Conservation (phyloP, 495 filamentous ascomycete species). For the Trichoderma virens region DNA sequence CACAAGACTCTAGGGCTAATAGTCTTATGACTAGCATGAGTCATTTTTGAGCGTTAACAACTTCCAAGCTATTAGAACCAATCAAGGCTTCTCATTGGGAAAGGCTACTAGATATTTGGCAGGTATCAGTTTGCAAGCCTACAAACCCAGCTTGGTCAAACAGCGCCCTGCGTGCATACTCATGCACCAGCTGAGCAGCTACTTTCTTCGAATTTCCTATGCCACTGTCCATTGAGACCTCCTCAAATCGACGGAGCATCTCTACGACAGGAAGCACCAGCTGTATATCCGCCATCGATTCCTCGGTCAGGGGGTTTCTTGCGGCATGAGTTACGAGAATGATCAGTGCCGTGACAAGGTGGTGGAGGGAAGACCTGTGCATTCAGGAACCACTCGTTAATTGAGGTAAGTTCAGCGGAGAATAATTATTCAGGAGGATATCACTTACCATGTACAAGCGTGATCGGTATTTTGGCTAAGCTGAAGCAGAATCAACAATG, state of each 20-base stretch:
- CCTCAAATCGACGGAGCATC: neutral
- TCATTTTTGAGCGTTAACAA: no score
- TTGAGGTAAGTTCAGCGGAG: neutral
- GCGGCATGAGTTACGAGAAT: neutral
- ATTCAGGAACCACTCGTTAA: neutral
- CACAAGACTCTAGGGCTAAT: no score
- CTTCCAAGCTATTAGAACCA: neutral
- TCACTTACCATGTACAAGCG: neutral
- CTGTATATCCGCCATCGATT: neutral
- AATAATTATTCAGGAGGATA: neutral
- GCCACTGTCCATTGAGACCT: neutral
- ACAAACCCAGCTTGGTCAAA: neutral
- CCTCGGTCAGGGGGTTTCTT: neutral
- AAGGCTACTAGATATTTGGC: no score
- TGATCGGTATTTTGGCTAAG: neutral
- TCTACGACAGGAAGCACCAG: neutral
- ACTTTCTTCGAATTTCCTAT: neutral
- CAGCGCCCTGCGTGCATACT: neutral
- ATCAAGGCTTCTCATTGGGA: neutral
- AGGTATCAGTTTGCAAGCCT: neutral
- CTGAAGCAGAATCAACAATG: neutral
- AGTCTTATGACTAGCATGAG: no score
- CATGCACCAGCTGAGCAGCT: neutral
- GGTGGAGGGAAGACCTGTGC: neutral
- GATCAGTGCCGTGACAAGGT: neutral